Evolutionary conservation across 2,329 filamentous ascomycete genomes (phyloP), one percentile per base, ranked within the genome.

Genomic region (Monosporascus sp.): DNA sequence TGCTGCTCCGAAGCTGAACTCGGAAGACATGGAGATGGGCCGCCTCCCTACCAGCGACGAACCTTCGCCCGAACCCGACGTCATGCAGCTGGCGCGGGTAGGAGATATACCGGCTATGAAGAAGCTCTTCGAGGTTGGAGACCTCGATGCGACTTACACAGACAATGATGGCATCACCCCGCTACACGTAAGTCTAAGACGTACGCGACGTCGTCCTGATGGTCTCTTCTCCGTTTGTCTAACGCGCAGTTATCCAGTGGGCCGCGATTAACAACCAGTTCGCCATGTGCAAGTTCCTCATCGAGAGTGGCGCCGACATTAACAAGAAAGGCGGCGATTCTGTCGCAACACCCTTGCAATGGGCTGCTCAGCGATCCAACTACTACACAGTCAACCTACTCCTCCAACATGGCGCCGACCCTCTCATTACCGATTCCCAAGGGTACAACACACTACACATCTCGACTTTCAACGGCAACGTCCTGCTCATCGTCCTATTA

Each of bases 181-280:
- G 57, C 74, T 99, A 71, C 94, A 97, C 78, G 93, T 97, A 80
- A 64, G 82, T 75, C 15, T 25, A 43, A 57, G 52, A 54, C 52
- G 17, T 48, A 11, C 37, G 45, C 20, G 31, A 11, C 22, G 18
- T 37, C n/a, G 14, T 11, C 5, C 18, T 15, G 20, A 31, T 18
- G 39, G 1, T n/a, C 27, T 17, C 22, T 37, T 37, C 46, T 55
- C 43, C 8, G 3, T 27, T n/a, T 45, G 43, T 45, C 43, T 45
- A 15, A 25, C 43, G 20, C 20, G 24, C 11, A 44, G 25, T 44
- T 51, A 53, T 61, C 50, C 68, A 99, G 90, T 99, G 94, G 94
- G 94, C 94, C 47, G 90, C 95, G 38, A 97, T 99, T 70, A 99
- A 99, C 75, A 97, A 97, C 68, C 94, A 97, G 70, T 95, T 93